These are phyloP conservation scores for Bretschneidera sinensis DNA, from an alignment of 345 rosid species.

Conservation along the genomic window DNA sequence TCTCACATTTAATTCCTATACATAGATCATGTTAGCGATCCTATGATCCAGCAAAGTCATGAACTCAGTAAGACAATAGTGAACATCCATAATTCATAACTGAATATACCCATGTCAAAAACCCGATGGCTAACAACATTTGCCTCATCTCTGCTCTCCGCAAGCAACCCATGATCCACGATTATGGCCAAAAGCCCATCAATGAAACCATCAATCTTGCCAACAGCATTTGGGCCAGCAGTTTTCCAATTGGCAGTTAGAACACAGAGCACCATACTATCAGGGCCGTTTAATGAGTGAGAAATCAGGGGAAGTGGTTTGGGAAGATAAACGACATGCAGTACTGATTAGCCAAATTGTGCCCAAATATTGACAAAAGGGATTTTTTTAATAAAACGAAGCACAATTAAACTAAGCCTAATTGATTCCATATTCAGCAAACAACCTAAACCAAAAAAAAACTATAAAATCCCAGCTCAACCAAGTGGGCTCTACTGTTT, in stretches of 20 bases:
- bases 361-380: too few species aligned
- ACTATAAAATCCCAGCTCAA: too few species aligned
- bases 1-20: slow-evolving; percentile 89
- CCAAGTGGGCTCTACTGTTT: not conserved
- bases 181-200: slow-evolving; percentile 81
- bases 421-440: not conserved
- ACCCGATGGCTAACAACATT: slow-evolving; percentile 48
- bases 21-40: slow-evolving; percentile 28
- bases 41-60: slow-evolving; percentile 7
- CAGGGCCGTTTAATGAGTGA: too few species aligned
- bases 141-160: slow-evolving; percentile 78
- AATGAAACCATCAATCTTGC: slow-evolving; percentile 36
- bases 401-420: too few species aligned
- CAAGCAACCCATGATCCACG: slow-evolving; percentile 83
- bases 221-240: slow-evolving; percentile 28
- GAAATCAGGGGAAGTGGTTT: too few species aligned
- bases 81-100: slow-evolving; percentile 12
- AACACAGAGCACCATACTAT: slow-evolving; percentile 85
- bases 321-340: too few species aligned
- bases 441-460: not conserved
- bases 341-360: too few species aligned
- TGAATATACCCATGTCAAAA: slow-evolving; percentile 63
- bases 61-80: not conserved
- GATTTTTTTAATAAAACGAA: too few species aligned
- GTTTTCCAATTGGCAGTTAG: slow-evolving; percentile 82